These are phyloP conservation scores for Massariosphaeria phaeospora DNA, from an alignment of 495 filamentous ascomycete species.

Conservation along the genomic window DNA sequence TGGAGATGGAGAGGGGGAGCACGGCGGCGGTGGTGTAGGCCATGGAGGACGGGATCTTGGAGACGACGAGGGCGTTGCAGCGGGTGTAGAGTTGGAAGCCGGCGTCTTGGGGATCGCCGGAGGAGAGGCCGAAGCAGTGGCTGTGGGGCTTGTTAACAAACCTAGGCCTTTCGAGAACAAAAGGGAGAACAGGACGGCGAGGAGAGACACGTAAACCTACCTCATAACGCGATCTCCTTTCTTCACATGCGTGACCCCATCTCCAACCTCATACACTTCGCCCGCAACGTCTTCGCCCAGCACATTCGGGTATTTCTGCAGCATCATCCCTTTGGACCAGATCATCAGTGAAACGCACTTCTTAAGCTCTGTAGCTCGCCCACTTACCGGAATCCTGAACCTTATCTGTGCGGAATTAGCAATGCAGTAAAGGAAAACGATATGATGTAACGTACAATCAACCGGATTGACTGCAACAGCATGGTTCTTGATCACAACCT, in stretches of 20 bases:
- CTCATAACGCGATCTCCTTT: slow-evolving; percentile 46
- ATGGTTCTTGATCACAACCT: slow-evolving; percentile 41
- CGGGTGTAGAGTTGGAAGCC: slow-evolving; percentile 51
- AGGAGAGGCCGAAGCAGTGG: slow-evolving; percentile 34
- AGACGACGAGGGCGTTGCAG: slow-evolving; percentile 37
- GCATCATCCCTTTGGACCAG: slow-evolving; percentile 28
- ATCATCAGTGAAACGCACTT: background rate
- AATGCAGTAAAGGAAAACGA: slow-evolving; percentile 15
- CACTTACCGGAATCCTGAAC: slow-evolving; percentile 13
- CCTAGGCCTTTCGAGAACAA: background rate
- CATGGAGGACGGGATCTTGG: slow-evolving; percentile 46
- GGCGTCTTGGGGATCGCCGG: slow-evolving; percentile 32
- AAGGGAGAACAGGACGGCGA: background rate
- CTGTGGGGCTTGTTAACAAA: slow-evolving; percentile 22
- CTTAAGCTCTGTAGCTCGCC: background rate
- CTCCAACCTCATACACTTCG: slow-evolving; percentile 43
- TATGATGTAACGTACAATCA: slow-evolving; percentile 37
- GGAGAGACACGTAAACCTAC: slow-evolving; percentile 22
- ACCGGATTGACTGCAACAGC: slow-evolving; percentile 44
- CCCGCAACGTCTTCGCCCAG: slow-evolving; percentile 46
- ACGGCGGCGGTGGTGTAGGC: slow-evolving; percentile 47
- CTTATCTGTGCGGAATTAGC: slow-evolving; percentile 11
- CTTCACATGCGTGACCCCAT: slow-evolving; percentile 42
- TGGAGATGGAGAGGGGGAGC: slow-evolving; percentile 52
- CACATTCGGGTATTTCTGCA: slow-evolving; percentile 42